A percentile compares a stretch with the other conserved stretches of the same genome.
phyloP scores from a whole-genome alignment of 768 basidiomycete genomes.

The Boletus huronensis region DNA sequence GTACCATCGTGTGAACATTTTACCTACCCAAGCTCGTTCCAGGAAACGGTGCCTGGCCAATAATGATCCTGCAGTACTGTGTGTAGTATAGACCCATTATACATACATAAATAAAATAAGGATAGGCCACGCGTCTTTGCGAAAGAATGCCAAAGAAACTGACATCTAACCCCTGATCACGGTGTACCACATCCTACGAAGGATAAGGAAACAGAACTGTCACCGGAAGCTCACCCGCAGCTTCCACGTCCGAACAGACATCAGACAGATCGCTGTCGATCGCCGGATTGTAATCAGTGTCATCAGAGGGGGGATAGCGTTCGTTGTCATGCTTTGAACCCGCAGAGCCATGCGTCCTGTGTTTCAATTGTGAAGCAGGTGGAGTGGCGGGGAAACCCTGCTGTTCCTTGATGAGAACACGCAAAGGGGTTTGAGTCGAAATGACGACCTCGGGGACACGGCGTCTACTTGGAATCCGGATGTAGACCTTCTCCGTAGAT shows the following conservation, averaged over 20 bases:
- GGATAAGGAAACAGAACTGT: slow-evolving; percentile 3
- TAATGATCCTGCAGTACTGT: background rate
- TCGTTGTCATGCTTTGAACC: slow-evolving; percentile 14
- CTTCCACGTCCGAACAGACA: slow-evolving; percentile 20
- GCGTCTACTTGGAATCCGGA: slow-evolving; percentile 20
- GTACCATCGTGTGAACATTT: slow-evolving; percentile 24
- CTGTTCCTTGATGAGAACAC: slow-evolving; percentile 11
- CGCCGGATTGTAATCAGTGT: slow-evolving; percentile 12
- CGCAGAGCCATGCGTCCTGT: slow-evolving; percentile 16
- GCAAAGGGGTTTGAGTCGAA: slow-evolving; percentile 5
- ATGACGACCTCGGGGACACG: slow-evolving; percentile 23
- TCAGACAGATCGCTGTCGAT: slow-evolving; percentile 29
- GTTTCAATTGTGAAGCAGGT: slow-evolving; percentile 22
- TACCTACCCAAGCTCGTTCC: background rate
- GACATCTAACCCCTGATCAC: slow-evolving; percentile 7
- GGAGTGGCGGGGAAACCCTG: slow-evolving; percentile 19
- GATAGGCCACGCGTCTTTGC: slow-evolving; percentile 22
- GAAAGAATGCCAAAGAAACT: slow-evolving; percentile 5
- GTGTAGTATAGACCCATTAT: slow-evolving; percentile 7
- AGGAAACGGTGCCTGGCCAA: background rate
- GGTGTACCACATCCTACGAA: slow-evolving; percentile 14
- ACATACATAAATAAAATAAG: slow-evolving; percentile 33
- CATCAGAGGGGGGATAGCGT: slow-evolving; percentile 25
- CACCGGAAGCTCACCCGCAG: slow-evolving; percentile 26
- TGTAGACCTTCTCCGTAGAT: slow-evolving; percentile 24